Percentiles rank a stretch among this genome's conserved stretches.
These are phyloP conservation scores for Blepharisma japonicum DNA, from an alignment of 73 alveolate genomes.

Conservation along the genomic window DNA sequence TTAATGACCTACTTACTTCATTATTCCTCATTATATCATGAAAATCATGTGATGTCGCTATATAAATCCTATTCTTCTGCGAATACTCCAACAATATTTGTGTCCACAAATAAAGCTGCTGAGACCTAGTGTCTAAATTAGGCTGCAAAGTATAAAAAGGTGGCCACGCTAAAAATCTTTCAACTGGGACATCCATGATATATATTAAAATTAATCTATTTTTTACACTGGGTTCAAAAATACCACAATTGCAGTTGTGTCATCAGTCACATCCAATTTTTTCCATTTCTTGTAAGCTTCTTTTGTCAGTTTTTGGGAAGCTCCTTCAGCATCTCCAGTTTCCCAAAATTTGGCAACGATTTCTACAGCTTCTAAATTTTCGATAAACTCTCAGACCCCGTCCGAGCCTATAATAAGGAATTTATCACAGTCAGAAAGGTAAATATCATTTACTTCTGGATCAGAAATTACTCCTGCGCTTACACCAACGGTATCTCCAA, in stretches of 20 bases:
- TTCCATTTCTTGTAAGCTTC: slow-evolving; percentile 38
- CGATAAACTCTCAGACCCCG: slow-evolving; percentile 43
- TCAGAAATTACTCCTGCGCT: slow-evolving; percentile 67
- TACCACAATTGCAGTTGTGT: too few relatives aligned
- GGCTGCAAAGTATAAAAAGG: slow-evolving; percentile 28
- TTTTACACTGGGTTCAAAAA: too few relatives aligned
- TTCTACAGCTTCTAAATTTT: slow-evolving; percentile 28
- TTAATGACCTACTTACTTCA: background rate
- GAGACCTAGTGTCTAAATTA: background rate
- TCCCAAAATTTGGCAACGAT: slow-evolving; percentile 42
- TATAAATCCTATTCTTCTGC: background rate
- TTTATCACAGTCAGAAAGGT: slow-evolving; percentile 13
- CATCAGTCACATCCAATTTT: slow-evolving; percentile 25
- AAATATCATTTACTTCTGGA: slow-evolving; percentile 38
- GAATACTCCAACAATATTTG: background rate
- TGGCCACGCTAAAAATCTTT: slow-evolving; percentile 21
- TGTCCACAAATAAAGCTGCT: slow-evolving; percentile 24
- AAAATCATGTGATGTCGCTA: background rate
- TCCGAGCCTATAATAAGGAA: slow-evolving; percentile 33
- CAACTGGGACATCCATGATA: slow-evolving; percentile 29
- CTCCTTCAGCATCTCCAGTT: slow-evolving; percentile 54
- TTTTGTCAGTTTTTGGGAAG: slow-evolving; percentile 38
- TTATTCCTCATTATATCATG: background rate
- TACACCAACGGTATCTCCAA: slow-evolving; percentile 57
- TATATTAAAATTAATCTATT: background rate